Evolutionary conservation across 257 asterid species (phyloP), one percentile per base, ranked within the genome.

Genomic region (Solanum paucissectum): DNA sequence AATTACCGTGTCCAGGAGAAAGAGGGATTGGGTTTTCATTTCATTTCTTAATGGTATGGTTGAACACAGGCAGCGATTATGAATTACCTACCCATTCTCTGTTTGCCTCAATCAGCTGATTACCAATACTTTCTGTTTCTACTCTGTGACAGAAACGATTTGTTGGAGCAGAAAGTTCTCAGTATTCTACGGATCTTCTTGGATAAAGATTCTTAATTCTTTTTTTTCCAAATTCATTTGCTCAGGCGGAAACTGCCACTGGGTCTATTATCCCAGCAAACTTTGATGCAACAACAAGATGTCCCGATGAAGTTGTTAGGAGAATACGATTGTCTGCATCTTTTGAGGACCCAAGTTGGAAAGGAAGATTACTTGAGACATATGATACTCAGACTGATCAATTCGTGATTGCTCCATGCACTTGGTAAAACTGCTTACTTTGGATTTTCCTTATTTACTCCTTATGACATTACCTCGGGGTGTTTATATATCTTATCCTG

Each of bases 251-350:
- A 83, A 92, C 96, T 82, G 91, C 95, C 29, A 91, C 89, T 29
- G 99, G 99, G 83, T 89, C 92, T 64, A 90, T 97, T 37, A 18
- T 90, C 83, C 98, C 99, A 49, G 97, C 98, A 89, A 89, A 90
- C 92, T 97, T 95, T 77, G 98, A 94, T 60, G 85, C 88, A 88
- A 91, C 91, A 68, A 90, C 98, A 34, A 94, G 98, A 89, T 93
- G 98, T 91, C 99, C 99, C 27, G 99, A 97, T 88, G 99, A 96
- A 87, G 75, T 94, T 75, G 93, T 97, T 18, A 93, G 99, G 82
- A 94, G 96, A 89, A 95, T 94, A 85, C 94, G 99, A 82, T 91
- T 97, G 82, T 91, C 93, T 68, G 90, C 99, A 34, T 87, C 93
- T 81, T 95, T 33, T 44, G 97, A 94, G 89, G 98, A 96, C 84